Evolutionary conservation across 2,329 filamentous ascomycete genomes (phyloP).

Genomic region (Aureobasidium sp.): DNA sequence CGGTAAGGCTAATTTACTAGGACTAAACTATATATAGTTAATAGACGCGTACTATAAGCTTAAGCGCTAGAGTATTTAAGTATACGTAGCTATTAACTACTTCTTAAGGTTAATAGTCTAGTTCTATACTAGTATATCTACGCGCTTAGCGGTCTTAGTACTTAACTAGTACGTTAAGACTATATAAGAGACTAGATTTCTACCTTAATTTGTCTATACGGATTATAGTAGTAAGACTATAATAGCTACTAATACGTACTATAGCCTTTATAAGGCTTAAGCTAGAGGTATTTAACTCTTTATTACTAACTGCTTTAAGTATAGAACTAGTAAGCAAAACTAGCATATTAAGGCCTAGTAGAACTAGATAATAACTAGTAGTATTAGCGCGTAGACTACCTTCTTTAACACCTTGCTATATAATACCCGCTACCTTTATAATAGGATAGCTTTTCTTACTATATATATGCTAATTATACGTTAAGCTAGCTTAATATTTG

Average conservation of each 20-base stretch:
- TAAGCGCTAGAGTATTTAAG: slow-evolving; percentile 1
- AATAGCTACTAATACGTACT: not conserved
- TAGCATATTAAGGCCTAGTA: not conserved
- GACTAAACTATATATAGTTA: slow-evolving; percentile 6
- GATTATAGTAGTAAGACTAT: not conserved
- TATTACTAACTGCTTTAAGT: not conserved
- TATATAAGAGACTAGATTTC: not conserved
- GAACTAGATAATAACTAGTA: not conserved
- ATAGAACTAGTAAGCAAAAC: not conserved
- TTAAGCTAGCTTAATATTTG: not conserved
- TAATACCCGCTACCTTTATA: not conserved
- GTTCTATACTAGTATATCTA: not conserved
- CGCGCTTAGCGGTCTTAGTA: not conserved
- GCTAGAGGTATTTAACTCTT: not conserved
- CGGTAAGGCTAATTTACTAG: slow-evolving; percentile 14
- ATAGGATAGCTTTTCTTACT: not conserved
- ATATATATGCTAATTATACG: not conserved
- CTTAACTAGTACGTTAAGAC: not conserved
- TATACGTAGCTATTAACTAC: not conserved
- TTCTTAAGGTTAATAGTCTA: not conserved
- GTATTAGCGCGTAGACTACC: not conserved
- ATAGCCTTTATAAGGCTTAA: not conserved
- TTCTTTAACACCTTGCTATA: not conserved
- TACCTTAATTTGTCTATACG: not conserved
- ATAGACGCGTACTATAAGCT: slow-evolving; percentile 11